phyloP scores from a whole-genome alignment of 1,139 yeast species.

The Saccharomycopsis hybrid region DNA sequence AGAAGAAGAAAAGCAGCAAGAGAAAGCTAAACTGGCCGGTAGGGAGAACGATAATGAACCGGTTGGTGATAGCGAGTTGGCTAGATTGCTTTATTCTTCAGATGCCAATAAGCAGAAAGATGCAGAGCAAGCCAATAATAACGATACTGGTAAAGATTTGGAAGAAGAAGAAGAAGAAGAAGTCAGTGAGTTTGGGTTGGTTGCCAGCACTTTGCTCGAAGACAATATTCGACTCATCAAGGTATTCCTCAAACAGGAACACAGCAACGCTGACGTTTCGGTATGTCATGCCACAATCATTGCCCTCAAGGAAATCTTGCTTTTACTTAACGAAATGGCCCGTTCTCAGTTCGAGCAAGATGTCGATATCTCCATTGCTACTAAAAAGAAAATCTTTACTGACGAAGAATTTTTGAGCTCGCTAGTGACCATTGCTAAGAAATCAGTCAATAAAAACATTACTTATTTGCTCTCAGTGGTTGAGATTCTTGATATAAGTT shows the following conservation, averaged over 20 bases:
- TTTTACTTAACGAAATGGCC: conserved; percentile 47
- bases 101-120: background rate
- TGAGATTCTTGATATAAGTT: conserved; percentile 58
- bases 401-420: conserved; percentile 58
- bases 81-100: background rate
- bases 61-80: conserved; percentile 11
- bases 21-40: conserved; percentile 12
- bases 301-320: conserved; percentile 59
- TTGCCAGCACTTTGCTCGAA: conserved; percentile 64
- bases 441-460: conserved; percentile 56
- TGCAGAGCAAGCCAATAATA: background rate
- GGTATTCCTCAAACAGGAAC: conserved; percentile 48
- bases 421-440: conserved; percentile 54
- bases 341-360: conserved; percentile 33
- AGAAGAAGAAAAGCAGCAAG: conserved; percentile 27
- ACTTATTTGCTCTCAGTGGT: conserved; percentile 31
- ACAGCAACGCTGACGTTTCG: conserved; percentile 41
- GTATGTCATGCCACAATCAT: conserved; percentile 67
- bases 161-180: conserved; percentile 17
- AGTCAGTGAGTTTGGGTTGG: conserved; percentile 46
- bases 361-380: conserved; percentile 42
- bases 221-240: conserved; percentile 57
- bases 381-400: conserved; percentile 52
- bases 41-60: background rate
- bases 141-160: conserved; percentile 11